These are phyloP conservation scores for Ehretia macrophylla DNA, from an alignment of 257 asterid species.

Conservation along the genomic window DNA sequence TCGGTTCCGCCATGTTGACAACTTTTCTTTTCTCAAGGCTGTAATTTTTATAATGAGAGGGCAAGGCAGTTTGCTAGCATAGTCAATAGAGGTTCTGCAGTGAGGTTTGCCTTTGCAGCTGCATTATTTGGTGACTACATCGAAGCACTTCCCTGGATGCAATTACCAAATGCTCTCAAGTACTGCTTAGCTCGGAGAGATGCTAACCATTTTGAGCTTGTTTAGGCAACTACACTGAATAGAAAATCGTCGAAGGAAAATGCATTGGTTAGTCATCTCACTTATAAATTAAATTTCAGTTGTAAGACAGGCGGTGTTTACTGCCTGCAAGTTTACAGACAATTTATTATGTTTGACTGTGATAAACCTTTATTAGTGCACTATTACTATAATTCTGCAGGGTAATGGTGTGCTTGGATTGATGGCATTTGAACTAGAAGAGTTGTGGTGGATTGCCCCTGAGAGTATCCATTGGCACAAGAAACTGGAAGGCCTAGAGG, in stretches of 20 bases:
- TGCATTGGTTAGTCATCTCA: constrained; percentile 49
- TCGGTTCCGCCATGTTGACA: constrained; percentile 16
- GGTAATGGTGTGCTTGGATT: too few relatives aligned
- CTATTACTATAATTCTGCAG: too few relatives aligned
- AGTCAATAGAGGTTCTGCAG: too few relatives aligned
- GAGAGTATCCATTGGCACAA: too few relatives aligned
- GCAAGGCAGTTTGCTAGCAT: constrained; percentile 63
- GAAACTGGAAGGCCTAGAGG: too few relatives aligned
- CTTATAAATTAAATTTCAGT: too few relatives aligned
- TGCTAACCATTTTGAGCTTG: constrained; percentile 49
- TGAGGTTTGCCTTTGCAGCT: constrained; percentile 92
- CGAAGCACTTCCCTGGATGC: constrained; percentile 93
- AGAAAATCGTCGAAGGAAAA: constrained; percentile 69
- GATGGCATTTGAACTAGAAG: too few relatives aligned
- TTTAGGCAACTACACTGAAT: constrained; percentile 78
- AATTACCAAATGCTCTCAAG: constrained; percentile 76
- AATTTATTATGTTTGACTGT: too few relatives aligned
- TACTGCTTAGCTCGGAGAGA: constrained; percentile 54
- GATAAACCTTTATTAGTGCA: too few relatives aligned
- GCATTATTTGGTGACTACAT: constrained; percentile 83
- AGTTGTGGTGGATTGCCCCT: too few relatives aligned
- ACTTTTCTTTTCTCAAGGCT: constrained; percentile 41
- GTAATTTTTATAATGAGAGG: constrained; percentile 83
- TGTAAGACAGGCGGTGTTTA: too few relatives aligned
- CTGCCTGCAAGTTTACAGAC: too few relatives aligned